phyloP scores from a whole-genome alignment of 345 rosid genomes.

The Diplotaxis tenuifolia region DNA sequence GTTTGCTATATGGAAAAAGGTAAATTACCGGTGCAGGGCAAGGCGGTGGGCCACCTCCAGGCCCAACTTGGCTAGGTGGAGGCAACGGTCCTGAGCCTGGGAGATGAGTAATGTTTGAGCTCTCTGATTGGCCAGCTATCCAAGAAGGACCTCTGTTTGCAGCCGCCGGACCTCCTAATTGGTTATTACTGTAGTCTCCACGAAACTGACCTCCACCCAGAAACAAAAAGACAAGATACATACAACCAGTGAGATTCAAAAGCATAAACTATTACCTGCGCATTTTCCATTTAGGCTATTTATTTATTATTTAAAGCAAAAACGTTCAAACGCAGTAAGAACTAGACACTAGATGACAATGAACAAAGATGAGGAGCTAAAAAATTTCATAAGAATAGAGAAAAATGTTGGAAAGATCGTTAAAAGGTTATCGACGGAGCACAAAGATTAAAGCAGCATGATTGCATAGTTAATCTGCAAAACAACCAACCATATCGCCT shows the following conservation, averaged over 20 bases:
- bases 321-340: background rate
- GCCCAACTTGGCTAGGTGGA: slow-evolving; percentile 63
- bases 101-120: slow-evolving; percentile 49
- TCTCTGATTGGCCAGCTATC: slow-evolving; percentile 65
- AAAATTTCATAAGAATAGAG: too few species aligned
- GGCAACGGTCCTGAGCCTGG: slow-evolving; percentile 48
- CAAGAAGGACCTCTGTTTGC: slow-evolving; percentile 76
- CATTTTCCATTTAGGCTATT: background rate
- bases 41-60: slow-evolving; percentile 55
- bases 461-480: slow-evolving; percentile 1
- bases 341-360: background rate
- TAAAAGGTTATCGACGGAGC: background rate
- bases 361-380: background rate
- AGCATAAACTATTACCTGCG: background rate
- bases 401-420: background rate
- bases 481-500: background rate
- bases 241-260: slow-evolving; percentile 3
- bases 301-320: background rate
- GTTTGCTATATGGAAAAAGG: background rate
- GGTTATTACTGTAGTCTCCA: slow-evolving; percentile 62
- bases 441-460: slow-evolving; percentile 1
- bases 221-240: slow-evolving; percentile 23
- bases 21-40: slow-evolving; percentile 59
- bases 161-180: slow-evolving; percentile 52
- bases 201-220: slow-evolving; percentile 71